Conservation (phyloP, 305 asterid genomes). For the Coffea humblotiana region DNA sequence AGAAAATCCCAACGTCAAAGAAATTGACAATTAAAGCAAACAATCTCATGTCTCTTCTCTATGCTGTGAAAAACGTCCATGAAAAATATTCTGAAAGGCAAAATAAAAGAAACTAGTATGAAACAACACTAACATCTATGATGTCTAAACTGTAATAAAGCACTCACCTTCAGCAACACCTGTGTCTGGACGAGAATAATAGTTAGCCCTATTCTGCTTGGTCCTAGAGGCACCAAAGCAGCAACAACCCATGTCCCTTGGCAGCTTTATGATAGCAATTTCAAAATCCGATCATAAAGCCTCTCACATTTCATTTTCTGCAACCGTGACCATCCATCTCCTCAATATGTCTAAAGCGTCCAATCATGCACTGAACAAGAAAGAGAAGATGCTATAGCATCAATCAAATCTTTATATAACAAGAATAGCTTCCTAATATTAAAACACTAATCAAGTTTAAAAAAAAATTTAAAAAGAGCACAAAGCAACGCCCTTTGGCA, state of each 20-base stretch:
- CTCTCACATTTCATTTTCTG: slow-evolving; percentile 12
- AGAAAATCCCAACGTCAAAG: background rate
- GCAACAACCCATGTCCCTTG: slow-evolving; percentile 66
- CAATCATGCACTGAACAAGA: background rate
- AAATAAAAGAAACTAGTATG: background rate
- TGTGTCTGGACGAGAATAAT: slow-evolving; percentile 28
- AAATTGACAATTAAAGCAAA: background rate
- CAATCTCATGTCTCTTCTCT: background rate
- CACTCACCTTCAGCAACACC: slow-evolving; percentile 59
- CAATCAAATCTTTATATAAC: background rate
- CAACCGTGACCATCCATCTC: background rate
- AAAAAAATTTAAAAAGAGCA: background rate
- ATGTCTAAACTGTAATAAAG: slow-evolving; percentile 2
- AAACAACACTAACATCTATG: background rate
- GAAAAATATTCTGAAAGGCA: background rate
- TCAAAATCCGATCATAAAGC: slow-evolving; percentile 12
- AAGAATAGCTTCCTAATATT: background rate
- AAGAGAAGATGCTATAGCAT: background rate
- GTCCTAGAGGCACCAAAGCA: slow-evolving; percentile 53
- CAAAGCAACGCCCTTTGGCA: background rate
- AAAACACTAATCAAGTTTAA: background rate
- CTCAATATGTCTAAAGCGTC: background rate
- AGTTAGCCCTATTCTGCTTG: slow-evolving; percentile 33
- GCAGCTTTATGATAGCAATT: slow-evolving; percentile 20
- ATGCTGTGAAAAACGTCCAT: background rate